phyloP scores from a whole-genome alignment of 1,139 yeast species.

The Kluyveromyces sp. region DNA sequence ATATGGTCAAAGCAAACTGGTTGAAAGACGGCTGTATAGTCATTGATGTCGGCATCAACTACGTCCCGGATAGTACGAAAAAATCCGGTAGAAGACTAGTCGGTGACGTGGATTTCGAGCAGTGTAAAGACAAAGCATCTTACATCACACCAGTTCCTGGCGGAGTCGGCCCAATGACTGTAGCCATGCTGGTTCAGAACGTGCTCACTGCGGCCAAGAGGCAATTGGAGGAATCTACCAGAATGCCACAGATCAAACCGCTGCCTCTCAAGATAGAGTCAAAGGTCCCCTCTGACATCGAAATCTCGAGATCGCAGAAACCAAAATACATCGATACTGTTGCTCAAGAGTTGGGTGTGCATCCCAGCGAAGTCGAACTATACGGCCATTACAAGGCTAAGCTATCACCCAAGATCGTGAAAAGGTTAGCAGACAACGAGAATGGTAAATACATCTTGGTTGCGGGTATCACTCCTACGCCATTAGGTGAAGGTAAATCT shows the following conservation, averaged over 20 bases:
- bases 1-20: slow-evolving; percentile 66
- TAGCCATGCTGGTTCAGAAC: slow-evolving; percentile 70
- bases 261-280: slow-evolving; percentile 42
- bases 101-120: slow-evolving; percentile 68
- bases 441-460: slow-evolving; percentile 68
- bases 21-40: slow-evolving; percentile 62
- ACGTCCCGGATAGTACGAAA: slow-evolving; percentile 54
- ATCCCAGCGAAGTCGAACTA: slow-evolving; percentile 58
- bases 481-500: slow-evolving; percentile 76
- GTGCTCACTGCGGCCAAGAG: slow-evolving; percentile 59
- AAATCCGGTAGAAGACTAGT: slow-evolving; percentile 62
- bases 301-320: slow-evolving; percentile 61
- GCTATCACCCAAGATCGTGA: slow-evolving; percentile 52
- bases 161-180: slow-evolving; percentile 89
- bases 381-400: slow-evolving; percentile 73
- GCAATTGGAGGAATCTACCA: slow-evolving; percentile 38
- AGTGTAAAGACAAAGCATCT: slow-evolving; percentile 50
- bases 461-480: slow-evolving; percentile 80
- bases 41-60: slow-evolving; percentile 76
- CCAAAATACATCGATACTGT: slow-evolving; percentile 60
- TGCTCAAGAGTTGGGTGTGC: slow-evolving; percentile 59
- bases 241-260: slow-evolving; percentile 47
- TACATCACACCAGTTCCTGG: slow-evolving; percentile 80
- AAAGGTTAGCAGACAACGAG: slow-evolving; percentile 51
- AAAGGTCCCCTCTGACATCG: slow-evolving; percentile 76